These are phyloP conservation scores for Alternaria solani DNA, from an alignment of 2,329 filamentous ascomycete genomes.

Conservation along the genomic window DNA sequence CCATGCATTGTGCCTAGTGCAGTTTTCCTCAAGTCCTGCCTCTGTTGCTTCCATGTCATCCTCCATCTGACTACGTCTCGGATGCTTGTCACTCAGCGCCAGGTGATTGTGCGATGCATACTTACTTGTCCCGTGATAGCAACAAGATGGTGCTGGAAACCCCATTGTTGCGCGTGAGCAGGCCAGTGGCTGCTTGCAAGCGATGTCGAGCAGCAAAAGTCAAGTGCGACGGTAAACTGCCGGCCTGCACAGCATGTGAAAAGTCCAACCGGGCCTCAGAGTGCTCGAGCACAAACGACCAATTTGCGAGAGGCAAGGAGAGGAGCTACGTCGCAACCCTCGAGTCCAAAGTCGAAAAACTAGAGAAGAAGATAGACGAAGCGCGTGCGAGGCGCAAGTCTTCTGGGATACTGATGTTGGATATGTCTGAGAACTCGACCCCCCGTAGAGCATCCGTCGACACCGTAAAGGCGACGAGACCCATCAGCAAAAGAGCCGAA, in stretches of 20 bases:
- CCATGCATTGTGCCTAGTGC: neutral
- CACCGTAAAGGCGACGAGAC: conserved; percentile 42
- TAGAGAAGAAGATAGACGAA: conserved; percentile 76
- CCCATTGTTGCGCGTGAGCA: conserved; percentile 74
- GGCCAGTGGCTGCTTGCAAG: conserved; percentile 81
- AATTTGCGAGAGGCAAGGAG: conserved; percentile 95
- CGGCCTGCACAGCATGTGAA: conserved; percentile 93
- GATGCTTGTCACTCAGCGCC: neutral
- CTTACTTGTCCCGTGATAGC: conserved; percentile 16
- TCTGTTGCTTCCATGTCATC: neutral
- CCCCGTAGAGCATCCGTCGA: conserved; percentile 59
- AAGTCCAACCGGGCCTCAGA: conserved; percentile 85
- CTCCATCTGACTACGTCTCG: neutral
- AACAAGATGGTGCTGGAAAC: conserved; percentile 59
- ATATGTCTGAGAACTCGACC: conserved; percentile 59
- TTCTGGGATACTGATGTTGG: conserved; percentile 73
- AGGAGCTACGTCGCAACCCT: conserved; percentile 95
- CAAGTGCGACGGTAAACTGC: conserved; percentile 96
- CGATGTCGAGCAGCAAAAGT: conserved; percentile 91
- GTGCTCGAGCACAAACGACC: conserved; percentile 93
- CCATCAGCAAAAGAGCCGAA: conserved; percentile 52
- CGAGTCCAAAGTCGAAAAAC: conserved; percentile 87
- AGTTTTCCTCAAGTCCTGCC: neutral
- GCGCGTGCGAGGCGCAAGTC: conserved; percentile 74
- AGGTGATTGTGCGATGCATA: conserved; percentile 3